Conservation (phyloP, 2,329 filamentous ascomycete genomes). For the Amphichorda felina region DNA sequence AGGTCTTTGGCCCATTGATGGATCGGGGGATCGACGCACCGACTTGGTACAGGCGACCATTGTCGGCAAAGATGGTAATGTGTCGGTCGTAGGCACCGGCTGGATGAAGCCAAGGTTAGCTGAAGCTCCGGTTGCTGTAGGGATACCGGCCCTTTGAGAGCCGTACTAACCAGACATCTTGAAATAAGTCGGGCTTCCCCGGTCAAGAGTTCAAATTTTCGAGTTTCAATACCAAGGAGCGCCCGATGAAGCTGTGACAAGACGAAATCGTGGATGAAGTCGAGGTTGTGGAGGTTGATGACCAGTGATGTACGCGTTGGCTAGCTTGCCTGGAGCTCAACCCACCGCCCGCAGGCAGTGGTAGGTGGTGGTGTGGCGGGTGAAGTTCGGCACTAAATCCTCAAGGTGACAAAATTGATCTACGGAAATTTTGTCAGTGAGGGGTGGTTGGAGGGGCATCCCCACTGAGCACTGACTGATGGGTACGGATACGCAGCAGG, state of each 20-base stretch:
- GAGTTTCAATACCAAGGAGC: not conserved
- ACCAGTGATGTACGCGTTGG: constrained; percentile 25
- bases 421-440: not conserved
- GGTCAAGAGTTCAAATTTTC: not conserved
- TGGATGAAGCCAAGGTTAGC: constrained; percentile 2
- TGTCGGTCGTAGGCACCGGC: constrained; percentile 68
- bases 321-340: constrained; percentile 33
- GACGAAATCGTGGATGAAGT: not conserved
- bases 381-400: not conserved
- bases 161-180: constrained; percentile 37
- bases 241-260: not conserved
- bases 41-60: constrained; percentile 98
- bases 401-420: not conserved
- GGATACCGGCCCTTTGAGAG: constrained; percentile 1
- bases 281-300: not conserved
- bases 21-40: constrained; percentile 49
- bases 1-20: not conserved
- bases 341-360: constrained; percentile 1
- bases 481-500: not conserved
- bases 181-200: not conserved
- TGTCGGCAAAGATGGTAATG: constrained; percentile 99
- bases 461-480: too few species aligned
- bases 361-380: not conserved
- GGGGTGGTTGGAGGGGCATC: not conserved
- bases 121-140: not conserved